A percentile compares a stretch with the other conserved stretches of the same genome.
Conservation (phyloP, 2,329 filamentous ascomycete species). For the Aspergillus nomiae region DNA sequence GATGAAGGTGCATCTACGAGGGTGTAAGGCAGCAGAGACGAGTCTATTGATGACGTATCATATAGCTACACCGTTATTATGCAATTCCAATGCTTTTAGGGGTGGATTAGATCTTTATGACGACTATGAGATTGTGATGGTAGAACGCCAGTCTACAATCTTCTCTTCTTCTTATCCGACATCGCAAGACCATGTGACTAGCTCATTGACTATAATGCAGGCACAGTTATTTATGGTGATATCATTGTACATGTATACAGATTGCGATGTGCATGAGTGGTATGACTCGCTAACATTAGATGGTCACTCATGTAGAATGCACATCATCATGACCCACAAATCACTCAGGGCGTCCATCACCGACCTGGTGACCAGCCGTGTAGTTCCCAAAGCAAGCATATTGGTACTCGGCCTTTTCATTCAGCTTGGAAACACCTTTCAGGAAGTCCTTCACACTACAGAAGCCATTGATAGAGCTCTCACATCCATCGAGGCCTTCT, state of each 20-base stretch:
- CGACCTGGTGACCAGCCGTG: conserved; percentile 27
- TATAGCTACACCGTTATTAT: too few species aligned
- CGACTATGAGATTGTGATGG: neutral
- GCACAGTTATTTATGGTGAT: neutral
- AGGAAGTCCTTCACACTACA: conserved; percentile 32
- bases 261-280: neutral
- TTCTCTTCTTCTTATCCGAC: too few species aligned
- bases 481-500: conserved; percentile 30
- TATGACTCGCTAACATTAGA: neutral
- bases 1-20: neutral
- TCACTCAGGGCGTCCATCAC: conserved; percentile 22
- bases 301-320: neutral
- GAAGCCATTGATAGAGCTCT: conserved; percentile 30
- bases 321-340: neutral
- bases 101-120: neutral
- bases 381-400: conserved; percentile 34
- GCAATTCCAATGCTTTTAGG: neutral
- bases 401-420: conserved; percentile 31
- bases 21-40: neutral
- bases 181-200: neutral
- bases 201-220: too few species aligned
- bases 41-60: too few species aligned
- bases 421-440: conserved; percentile 23
- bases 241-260: neutral
- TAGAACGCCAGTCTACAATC: neutral